Evolutionary conservation across 805 yeast genomes (phyloP).

Genomic region (Cyberlindnera galapagoensis): DNA sequence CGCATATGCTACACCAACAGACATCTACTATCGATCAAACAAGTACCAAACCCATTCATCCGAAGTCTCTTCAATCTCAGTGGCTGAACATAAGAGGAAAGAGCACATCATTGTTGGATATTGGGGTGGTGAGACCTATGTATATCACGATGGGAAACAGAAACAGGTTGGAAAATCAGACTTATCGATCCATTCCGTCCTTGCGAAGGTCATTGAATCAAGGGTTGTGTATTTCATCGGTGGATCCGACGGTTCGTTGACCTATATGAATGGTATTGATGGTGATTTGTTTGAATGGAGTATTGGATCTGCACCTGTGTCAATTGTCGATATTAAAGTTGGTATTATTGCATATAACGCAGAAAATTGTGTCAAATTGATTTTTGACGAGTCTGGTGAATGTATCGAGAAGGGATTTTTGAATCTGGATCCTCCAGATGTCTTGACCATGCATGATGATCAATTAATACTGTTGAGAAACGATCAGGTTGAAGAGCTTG

Average conservation of each 20-base stretch:
- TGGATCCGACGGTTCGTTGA: constrained; percentile 21
- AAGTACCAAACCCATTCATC: constrained; percentile 5
- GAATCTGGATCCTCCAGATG: constrained; percentile 11
- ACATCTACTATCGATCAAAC: not conserved
- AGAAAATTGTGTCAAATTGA: constrained; percentile 14
- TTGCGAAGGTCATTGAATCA: constrained; percentile 8
- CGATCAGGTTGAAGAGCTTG: constrained; percentile 1
- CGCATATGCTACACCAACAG: not conserved
- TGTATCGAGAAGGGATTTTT: constrained; percentile 15
- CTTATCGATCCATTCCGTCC: constrained; percentile 14
- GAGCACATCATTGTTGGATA: constrained; percentile 13
- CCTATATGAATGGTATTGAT: not conserved
- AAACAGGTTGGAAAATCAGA: constrained; percentile 6
- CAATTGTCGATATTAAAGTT: constrained; percentile 7
- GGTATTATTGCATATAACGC: constrained; percentile 13
- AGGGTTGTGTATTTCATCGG: constrained; percentile 13
- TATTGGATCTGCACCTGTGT: constrained; percentile 22
- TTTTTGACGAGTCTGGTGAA: constrained; percentile 3
- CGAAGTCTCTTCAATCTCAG: constrained; percentile 15
- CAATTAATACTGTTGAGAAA: constrained; percentile 1
- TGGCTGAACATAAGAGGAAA: constrained; percentile 1
- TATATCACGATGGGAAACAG: constrained; percentile 6
- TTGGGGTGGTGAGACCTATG: constrained; percentile 19
- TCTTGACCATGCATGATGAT: constrained; percentile 1
- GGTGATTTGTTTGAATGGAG: constrained; percentile 3